Base-by-base conservation (phyloP, 192 early-diverging fungal genomes). In the Pilobolus umbonatus region DNA sequence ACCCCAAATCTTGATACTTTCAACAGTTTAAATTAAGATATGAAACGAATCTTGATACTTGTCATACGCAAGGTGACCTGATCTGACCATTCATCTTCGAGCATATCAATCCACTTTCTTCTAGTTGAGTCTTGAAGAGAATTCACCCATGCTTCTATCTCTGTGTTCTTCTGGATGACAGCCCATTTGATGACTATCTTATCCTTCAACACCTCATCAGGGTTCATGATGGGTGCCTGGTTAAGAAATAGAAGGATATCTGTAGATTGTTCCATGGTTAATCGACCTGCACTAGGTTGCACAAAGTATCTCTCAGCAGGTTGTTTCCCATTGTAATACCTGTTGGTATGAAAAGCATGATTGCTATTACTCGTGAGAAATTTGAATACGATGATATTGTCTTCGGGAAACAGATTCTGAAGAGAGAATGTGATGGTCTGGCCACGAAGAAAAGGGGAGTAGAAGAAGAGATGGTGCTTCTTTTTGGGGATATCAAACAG, bases 181-280 rank as follows among this genome's bases (percentile, higher is more conserved):
- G 67, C 67, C 55, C 61, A 68, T 5, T 55, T 54, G 11, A 68
- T 59, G 0, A 68, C n/a, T 34, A 68, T 62, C 48, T 62, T 68
- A n/a, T 68, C 67, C 31, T 57, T 57, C 15, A 62, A 38, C 8
- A 52, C 42, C 35, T 56, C 60, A 7, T 59, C 60, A 1, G 28
- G 52, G 7, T 42, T n/a, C 22, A 67, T 4, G 6, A 38, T 48
- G 14, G 67, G 67, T 24, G 45, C 48, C 14, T 68, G 55, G 36
- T 68, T 68, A 9, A 68, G 38, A 50, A 68, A 57, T 28, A 68
- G 39, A 38, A 55, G 32, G 19, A 68, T 62, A 34, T 57, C 40
- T 26, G 56, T 34, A 32, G 57, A 55, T 46, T 53, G 57, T 46
- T 15, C 25, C 14, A 55, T 26, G 21, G 31, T 29, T 24, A 68